These are phyloP conservation scores for Dentipellis sp. DNA, from an alignment of 768 basidiomycete species.

Conservation along the genomic window DNA sequence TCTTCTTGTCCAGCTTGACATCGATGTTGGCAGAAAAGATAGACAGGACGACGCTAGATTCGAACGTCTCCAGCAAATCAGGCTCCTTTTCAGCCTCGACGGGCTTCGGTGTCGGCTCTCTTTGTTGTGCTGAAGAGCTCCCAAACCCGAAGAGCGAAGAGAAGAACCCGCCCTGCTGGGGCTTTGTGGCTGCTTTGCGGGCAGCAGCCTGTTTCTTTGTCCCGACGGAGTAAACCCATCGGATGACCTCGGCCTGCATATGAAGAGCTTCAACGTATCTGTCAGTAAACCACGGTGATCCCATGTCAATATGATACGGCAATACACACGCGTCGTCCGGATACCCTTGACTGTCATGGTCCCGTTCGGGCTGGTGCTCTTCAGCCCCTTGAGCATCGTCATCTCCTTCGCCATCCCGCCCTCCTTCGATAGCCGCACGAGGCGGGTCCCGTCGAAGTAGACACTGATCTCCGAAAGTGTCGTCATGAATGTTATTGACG, in stretches of 20 bases:
- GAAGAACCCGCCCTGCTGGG: conserved; percentile 25
- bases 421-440: conserved; percentile 59
- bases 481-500: conserved; percentile 90
- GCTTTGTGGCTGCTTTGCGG: conserved; percentile 13
- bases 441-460: conserved; percentile 70
- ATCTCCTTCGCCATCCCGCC: conserved; percentile 41
- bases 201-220: conserved; percentile 42
- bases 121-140: conserved; percentile 22
- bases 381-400: conserved; percentile 47
- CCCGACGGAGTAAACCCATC: conserved; percentile 63
- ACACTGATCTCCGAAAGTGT: conserved; percentile 69
- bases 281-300: background rate
- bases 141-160: conserved; percentile 29
- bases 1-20: conserved; percentile 56
- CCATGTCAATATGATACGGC: conserved; percentile 16
- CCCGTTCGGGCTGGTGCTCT: conserved; percentile 40
- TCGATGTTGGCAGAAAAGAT: conserved; percentile 61
- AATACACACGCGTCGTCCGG: conserved; percentile 48
- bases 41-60: conserved; percentile 49
- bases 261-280: conserved; percentile 41
- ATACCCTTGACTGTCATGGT: conserved; percentile 65
- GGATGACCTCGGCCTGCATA: conserved; percentile 77
- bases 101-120: conserved; percentile 21
- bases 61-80: conserved; percentile 28
- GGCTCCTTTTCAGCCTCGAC: conserved; percentile 19